Evolutionary conservation across 257 asterid species (phyloP).

Genomic region (Ballota nigra): DNA sequence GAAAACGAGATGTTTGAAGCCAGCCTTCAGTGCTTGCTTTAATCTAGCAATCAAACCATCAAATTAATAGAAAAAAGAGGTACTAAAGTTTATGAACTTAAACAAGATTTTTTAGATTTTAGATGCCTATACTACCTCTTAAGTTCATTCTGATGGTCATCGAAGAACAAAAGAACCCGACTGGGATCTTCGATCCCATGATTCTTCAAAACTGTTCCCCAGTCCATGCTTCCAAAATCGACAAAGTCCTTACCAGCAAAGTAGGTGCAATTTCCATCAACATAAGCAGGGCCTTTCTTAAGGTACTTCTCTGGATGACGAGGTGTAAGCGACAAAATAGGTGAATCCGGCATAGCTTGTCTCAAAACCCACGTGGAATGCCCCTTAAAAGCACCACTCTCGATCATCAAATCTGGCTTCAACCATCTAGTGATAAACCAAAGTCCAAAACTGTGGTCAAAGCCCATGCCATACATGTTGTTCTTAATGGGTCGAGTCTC

Average conservation of each 20-base stretch:
- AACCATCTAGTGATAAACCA: slow-evolving; percentile 90
- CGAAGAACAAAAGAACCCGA: slow-evolving; percentile 80
- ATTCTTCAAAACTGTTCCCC: slow-evolving; percentile 69
- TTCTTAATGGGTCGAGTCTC: slow-evolving; percentile 87
- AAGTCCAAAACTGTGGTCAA: slow-evolving; percentile 96
- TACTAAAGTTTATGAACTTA: slow-evolving; percentile 4
- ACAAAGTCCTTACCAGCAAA: slow-evolving; percentile 91
- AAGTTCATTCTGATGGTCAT: slow-evolving; percentile 94
- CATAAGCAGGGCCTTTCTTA: slow-evolving; percentile 93
- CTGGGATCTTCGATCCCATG: slow-evolving; percentile 71
- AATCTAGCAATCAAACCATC: slow-evolving; percentile 45
- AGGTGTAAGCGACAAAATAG: slow-evolving; percentile 72
- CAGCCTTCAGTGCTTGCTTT: slow-evolving; percentile 93
- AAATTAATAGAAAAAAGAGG: not conserved
- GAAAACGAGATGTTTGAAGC: slow-evolving; percentile 85
- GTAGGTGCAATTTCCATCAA: slow-evolving; percentile 92
- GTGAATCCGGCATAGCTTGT: slow-evolving; percentile 88
- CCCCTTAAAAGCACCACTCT: slow-evolving; percentile 97
- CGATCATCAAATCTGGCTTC: slow-evolving; percentile 90
- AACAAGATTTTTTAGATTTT: not conserved
- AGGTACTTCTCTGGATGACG: slow-evolving; percentile 97
- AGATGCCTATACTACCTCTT: slow-evolving; percentile 53
- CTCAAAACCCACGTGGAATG: slow-evolving; percentile 97
- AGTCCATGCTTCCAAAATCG: slow-evolving; percentile 92
- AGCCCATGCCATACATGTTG: slow-evolving; percentile 94